Base-by-base conservation (phyloP, 2,329 filamentous ascomycete species). In the Alternaria conjuncta region DNA sequence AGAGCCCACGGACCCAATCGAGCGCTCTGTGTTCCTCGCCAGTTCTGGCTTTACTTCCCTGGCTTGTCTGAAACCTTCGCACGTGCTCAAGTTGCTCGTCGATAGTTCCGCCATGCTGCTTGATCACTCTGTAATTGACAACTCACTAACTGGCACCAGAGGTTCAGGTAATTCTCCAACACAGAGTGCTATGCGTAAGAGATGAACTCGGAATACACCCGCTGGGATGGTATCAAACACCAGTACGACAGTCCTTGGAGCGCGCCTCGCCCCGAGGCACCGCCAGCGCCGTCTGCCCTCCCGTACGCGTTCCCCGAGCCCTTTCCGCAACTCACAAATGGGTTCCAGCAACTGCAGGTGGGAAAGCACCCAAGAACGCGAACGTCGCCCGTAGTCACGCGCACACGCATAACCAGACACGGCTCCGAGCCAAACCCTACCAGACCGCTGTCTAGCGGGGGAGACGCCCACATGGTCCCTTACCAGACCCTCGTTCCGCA, bases 121-220 rank as follows among this genome's bases (percentile, higher is more conserved):
- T 41, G 23, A 55, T 21, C 55, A 49, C n/a, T 46, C 41, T 41
- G 21, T 32, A 44, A 44, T 28, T 15, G 59, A 59, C 55, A 47
- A 44, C 44, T 47, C 61, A 65, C 76, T 79, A 70, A 79, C 71
- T 65, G 68, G 62, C 64, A 56, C 63, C 63, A 69, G 70, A 67
- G 64, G 60, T 63, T 57, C 56, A 64, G 65, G 63, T 77, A 72
- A 64, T 58, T 51, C 55, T 26, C 50, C 60, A 58, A 64, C 70
- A 54, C 65, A 63, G 65, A 74, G 65, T 74, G 69, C 70, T 75
- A 80, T 80, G 77, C 74, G 67, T 65, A 75, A 71, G 77, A 78
- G 69, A 79, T 79, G 77, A 78, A 74, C 61, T 74, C 75, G 58
- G 77, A 79, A 65, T 75, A 73, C 64, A 71, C 72, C 67, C 74